Evolutionary conservation across 768 basidiomycete species (phyloP).

Genomic region (Pisolithus sp.): DNA sequence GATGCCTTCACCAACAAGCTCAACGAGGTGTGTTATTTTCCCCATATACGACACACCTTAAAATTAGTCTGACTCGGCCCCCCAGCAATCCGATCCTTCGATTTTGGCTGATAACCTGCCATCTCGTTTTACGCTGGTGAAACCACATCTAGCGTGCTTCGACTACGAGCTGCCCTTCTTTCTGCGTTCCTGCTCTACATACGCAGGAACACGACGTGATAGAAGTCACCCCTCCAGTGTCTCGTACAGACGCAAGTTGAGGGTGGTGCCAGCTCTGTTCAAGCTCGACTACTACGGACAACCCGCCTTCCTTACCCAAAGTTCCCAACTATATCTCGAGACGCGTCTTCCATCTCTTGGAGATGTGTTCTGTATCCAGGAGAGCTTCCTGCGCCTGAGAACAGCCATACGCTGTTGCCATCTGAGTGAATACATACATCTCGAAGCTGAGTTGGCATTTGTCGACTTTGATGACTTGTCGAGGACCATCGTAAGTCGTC

Average conservation of each 20-base stretch:
- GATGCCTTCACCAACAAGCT: conserved; percentile 89
- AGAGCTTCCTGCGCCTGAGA: conserved; percentile 97
- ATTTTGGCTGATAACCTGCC: conserved; percentile 89
- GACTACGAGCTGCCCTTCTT: conserved; percentile 78
- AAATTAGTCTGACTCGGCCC: background rate
- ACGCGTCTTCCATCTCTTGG: conserved; percentile 91
- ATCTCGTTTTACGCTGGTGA: conserved; percentile 93
- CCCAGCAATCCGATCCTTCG: conserved; percentile 75
- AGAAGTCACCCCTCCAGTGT: conserved; percentile 95
- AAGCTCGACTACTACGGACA: conserved; percentile 94
- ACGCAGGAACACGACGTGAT: conserved; percentile 55
- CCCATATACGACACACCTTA: background rate
- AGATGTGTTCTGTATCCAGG: conserved; percentile 98
- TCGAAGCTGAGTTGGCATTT: conserved; percentile 94
- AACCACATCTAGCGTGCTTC: conserved; percentile 84
- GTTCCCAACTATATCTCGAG: conserved; percentile 94
- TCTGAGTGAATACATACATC: conserved; percentile 93
- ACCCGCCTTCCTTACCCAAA: conserved; percentile 91
- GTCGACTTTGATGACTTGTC: conserved; percentile 91
- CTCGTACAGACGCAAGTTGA: conserved; percentile 98
- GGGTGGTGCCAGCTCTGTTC: conserved; percentile 93
- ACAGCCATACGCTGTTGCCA: conserved; percentile 90
- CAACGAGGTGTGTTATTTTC: conserved; percentile 59
- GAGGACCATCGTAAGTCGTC: conserved; percentile 67
- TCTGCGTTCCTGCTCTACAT: conserved; percentile 74